phyloP scores from a whole-genome alignment of 2,329 filamentous ascomycete genomes.

The Aspergillus sp. region DNA sequence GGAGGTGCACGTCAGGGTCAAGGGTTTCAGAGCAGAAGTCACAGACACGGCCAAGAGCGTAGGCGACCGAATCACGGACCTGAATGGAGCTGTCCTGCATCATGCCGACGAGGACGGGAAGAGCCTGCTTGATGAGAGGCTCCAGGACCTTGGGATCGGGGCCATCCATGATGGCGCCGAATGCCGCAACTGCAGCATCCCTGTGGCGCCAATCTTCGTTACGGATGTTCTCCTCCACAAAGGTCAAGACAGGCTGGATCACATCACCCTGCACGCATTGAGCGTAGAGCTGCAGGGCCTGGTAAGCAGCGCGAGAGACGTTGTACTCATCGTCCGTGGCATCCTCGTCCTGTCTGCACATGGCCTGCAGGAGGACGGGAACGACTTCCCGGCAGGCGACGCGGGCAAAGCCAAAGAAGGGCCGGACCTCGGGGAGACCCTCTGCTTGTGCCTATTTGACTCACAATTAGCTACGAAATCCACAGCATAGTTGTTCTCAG shows the following conservation, averaged over 20 bases:
- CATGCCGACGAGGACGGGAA: conserved; percentile 90
- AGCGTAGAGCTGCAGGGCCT: conserved; percentile 92
- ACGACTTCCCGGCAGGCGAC: conserved; percentile 93
- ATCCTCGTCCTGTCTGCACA: conserved; percentile 98
- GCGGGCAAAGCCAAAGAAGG: conserved; percentile 93
- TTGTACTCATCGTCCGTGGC: conserved; percentile 98
- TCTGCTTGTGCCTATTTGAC: conserved; percentile 61
- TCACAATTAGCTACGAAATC: conserved; percentile 9
- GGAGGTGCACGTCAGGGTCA: conserved; percentile 79
- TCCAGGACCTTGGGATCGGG: conserved; percentile 90
- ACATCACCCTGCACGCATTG: conserved; percentile 85
- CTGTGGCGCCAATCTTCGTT: conserved; percentile 91
- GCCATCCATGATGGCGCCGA: conserved; percentile 98
- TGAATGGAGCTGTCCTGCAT: conserved; percentile 84
- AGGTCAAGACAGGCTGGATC: conserved; percentile 81
- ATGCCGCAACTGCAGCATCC: conserved; percentile 94
- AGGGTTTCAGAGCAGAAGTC: conserved; percentile 91
- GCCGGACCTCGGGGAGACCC: conserved; percentile 78
- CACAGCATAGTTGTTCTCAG: conserved; percentile 4
- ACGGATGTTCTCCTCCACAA: conserved; percentile 88
- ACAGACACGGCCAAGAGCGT: conserved; percentile 92
- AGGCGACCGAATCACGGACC: conserved; percentile 94
- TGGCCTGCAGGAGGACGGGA: conserved; percentile 80
- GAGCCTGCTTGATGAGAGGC: conserved; percentile 91
- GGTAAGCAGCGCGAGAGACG: conserved; percentile 89